phyloP scores from a whole-genome alignment of 148 eudicot genomes.

The Persicaria tinctoria region DNA sequence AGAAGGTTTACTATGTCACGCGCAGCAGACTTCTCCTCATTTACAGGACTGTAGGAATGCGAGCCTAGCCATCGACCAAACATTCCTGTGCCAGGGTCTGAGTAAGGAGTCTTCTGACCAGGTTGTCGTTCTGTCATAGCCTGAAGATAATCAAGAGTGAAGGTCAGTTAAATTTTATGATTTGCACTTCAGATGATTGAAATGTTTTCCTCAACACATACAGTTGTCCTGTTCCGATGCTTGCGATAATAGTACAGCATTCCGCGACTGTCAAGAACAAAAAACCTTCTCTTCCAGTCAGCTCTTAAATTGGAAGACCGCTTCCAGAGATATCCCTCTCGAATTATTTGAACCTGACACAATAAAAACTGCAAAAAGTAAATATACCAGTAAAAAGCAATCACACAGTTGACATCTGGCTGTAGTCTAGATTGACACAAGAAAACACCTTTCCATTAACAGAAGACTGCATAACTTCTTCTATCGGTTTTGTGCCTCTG shows the following conservation, averaged over 20 bases:
- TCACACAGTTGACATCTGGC: background rate
- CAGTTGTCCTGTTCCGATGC: conserved; percentile 63
- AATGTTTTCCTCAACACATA: conserved; percentile 34
- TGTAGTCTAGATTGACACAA: conserved; percentile 3
- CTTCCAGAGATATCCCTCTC: conserved; percentile 89
- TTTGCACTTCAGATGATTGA: background rate
- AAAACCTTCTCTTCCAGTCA: conserved; percentile 95
- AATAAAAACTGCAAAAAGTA: conserved; percentile 18
- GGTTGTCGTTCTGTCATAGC: background rate
- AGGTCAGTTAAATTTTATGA: background rate
- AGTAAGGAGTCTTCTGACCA: conserved; percentile 11
- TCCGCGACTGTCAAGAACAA: conserved; percentile 94
- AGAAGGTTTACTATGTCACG: conserved; percentile 87
- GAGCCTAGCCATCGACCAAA: conserved; percentile 86
- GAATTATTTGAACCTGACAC: conserved; percentile 84
- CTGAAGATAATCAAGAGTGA: background rate
- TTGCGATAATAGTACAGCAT: conserved; percentile 94
- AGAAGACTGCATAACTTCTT: conserved; percentile 84
- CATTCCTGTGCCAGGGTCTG: conserved; percentile 71
- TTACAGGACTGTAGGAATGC: conserved; percentile 61
- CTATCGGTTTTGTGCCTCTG: conserved; percentile 59
- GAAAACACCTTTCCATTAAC: conserved; percentile 73
- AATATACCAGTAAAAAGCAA: background rate
- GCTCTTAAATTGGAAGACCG: conserved; percentile 92
- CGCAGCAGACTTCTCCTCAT: conserved; percentile 77